Percentiles rank a stretch among this genome's conserved stretches.
Conservation (phyloP, 192 early-diverging fungal genomes). For the Coemansia sp. region DNA sequence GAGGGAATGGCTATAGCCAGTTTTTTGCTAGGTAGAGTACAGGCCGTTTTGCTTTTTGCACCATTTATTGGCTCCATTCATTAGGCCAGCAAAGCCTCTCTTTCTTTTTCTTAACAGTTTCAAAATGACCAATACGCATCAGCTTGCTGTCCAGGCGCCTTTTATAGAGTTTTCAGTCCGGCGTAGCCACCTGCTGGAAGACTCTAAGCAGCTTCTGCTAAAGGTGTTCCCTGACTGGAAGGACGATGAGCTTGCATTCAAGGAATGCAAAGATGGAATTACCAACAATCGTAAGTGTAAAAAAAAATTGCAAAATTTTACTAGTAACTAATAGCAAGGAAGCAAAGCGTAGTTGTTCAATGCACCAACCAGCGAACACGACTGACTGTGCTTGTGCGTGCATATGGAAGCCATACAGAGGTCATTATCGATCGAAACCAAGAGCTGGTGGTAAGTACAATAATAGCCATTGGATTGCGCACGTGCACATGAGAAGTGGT, state of each 20-base stretch:
- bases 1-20: no score
- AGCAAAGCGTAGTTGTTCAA: conserved; percentile 57
- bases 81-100: no score
- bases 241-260: conserved; percentile 56
- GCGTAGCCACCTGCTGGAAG: conserved; percentile 61
- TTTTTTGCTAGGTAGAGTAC: no score
- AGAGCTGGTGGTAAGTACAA: conserved; percentile 78
- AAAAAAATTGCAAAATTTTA: background rate
- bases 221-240: conserved; percentile 64
- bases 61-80: no score
- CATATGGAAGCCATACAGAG: conserved; percentile 85
- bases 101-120: conserved; percentile 5
- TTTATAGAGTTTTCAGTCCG: conserved; percentile 36
- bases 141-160: background rate
- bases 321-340: background rate
- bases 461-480: conserved; percentile 3
- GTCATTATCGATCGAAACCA: conserved; percentile 84
- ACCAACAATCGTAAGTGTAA: conserved; percentile 65
- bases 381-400: conserved; percentile 74
- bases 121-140: conserved; percentile 34
- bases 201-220: conserved; percentile 56
- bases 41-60: no score
- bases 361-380: conserved; percentile 60
- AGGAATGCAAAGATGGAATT: conserved; percentile 77
- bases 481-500: background rate